phyloP scores from a whole-genome alignment of 179 eudicot species.

The Silene noctiflora region DNA sequence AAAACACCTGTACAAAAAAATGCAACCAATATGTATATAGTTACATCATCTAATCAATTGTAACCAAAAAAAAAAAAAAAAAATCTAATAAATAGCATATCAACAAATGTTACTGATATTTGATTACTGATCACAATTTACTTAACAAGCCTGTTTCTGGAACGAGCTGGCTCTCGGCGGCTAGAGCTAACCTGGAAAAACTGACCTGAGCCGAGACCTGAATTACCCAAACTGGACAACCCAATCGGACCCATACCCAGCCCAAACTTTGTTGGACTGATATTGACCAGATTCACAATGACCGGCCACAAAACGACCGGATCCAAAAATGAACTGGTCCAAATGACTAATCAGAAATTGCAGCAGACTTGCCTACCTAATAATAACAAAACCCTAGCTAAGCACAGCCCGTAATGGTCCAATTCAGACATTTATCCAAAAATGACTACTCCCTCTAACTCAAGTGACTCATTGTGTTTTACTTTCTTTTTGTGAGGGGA shows the following conservation, averaged over 20 bases:
- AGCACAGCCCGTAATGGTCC: neutral
- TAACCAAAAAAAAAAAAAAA: too few relatives aligned
- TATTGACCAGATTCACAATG: too few relatives aligned
- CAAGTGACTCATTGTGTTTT: too few relatives aligned
- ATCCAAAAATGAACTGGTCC: too few relatives aligned
- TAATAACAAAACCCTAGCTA: neutral
- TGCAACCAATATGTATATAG: neutral
- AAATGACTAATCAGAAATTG: neutral
- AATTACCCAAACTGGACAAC: too few relatives aligned
- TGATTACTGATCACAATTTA: neutral
- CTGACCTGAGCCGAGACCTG: too few relatives aligned
- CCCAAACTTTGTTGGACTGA: too few relatives aligned
- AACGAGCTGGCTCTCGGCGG: neutral
- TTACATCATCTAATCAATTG: neutral
- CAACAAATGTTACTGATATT: neutral
- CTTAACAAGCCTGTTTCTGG: neutral
- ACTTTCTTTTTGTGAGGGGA: too few relatives aligned
- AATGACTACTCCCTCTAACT: neutral
- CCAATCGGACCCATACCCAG: too few relatives aligned
- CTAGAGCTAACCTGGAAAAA: too few relatives aligned
- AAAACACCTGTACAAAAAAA: slow-evolving; percentile 55
- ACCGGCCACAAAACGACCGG: too few relatives aligned
- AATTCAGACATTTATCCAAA: neutral
- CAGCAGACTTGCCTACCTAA: neutral
- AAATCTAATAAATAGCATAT: neutral